phyloP scores from a whole-genome alignment of 2,329 filamentous ascomycete genomes.

The Colletotrichum sidae region DNA sequence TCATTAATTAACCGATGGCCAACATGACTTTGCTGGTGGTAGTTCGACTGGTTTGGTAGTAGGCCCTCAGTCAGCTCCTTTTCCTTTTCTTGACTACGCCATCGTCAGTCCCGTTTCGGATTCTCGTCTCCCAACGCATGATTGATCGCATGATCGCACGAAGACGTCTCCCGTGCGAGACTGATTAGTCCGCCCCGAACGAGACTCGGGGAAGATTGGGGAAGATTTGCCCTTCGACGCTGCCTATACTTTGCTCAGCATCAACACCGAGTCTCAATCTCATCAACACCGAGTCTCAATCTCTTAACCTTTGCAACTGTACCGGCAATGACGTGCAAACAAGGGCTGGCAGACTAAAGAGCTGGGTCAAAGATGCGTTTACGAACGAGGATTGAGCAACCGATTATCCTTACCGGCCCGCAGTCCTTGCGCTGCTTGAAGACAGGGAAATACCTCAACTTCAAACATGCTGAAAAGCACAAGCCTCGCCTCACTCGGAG shows the following conservation, averaged over 20 bases:
- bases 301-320: conserved; percentile 1
- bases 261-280: neutral
- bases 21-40: conserved; percentile 18
- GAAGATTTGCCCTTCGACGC: no score
- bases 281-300: neutral
- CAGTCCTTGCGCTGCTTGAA: conserved; percentile 7
- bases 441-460: conserved; percentile 23
- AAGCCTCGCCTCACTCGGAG: conserved; percentile 14
- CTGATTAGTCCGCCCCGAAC: neutral
- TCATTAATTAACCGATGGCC: conserved; percentile 6
- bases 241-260: no score
- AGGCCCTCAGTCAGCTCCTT: conserved; percentile 12
- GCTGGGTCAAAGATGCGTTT: conserved; percentile 17
- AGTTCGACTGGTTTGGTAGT: conserved; percentile 27
- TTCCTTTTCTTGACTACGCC: neutral
- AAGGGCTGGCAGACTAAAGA: conserved; percentile 16
- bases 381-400: conserved; percentile 12
- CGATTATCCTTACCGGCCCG: conserved; percentile 21
- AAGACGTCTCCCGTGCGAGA: no score
- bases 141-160: no score
- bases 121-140: no score
- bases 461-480: neutral
- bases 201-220: no score
- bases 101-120: neutral
- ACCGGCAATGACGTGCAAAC: conserved; percentile 22